phyloP scores from a whole-genome alignment of 2,329 filamentous ascomycete genomes.

The Epichloe festucae region DNA sequence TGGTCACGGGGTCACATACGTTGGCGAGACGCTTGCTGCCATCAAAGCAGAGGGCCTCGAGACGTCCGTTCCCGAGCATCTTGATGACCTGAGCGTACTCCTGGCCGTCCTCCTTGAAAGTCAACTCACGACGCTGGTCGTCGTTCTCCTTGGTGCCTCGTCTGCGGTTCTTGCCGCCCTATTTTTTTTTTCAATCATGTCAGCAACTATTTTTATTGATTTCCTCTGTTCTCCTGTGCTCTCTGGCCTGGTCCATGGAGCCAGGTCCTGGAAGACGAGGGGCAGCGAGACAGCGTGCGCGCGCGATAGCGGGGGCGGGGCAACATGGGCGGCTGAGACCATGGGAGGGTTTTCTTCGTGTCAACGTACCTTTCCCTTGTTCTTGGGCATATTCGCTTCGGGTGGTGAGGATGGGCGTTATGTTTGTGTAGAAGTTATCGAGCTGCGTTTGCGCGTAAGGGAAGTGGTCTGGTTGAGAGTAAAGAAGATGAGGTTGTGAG shows the following conservation, averaged over 20 bases:
- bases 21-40: conserved; percentile 40
- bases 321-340: conserved; percentile 3
- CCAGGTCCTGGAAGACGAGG: neutral
- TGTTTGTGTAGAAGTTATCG: neutral
- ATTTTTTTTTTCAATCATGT: conserved; percentile 20
- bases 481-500: neutral
- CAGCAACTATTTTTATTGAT: conserved; percentile 1
- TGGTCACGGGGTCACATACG: conserved; percentile 16
- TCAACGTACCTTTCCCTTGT: conserved; percentile 85
- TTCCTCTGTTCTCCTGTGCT: neutral
- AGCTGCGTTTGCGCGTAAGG: neutral
- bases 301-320: conserved; percentile 17
- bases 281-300: neutral
- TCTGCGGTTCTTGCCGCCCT: conserved; percentile 97
- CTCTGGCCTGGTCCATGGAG: neutral
- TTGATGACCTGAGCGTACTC: conserved; percentile 49
- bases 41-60: conserved; percentile 91
- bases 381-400: conserved; percentile 72
- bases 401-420: neutral
- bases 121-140: conserved; percentile 96
- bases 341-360: neutral
- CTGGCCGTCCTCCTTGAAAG: conserved; percentile 98
- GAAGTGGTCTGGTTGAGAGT: neutral
- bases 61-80: conserved; percentile 91
- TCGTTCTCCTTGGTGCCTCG: conserved; percentile 99